A percentile compares a stretch with the other conserved stretches of the same genome.
phyloP scores from a whole-genome alignment of 495 filamentous ascomycete genomes.

The Neurospora sp. region DNA sequence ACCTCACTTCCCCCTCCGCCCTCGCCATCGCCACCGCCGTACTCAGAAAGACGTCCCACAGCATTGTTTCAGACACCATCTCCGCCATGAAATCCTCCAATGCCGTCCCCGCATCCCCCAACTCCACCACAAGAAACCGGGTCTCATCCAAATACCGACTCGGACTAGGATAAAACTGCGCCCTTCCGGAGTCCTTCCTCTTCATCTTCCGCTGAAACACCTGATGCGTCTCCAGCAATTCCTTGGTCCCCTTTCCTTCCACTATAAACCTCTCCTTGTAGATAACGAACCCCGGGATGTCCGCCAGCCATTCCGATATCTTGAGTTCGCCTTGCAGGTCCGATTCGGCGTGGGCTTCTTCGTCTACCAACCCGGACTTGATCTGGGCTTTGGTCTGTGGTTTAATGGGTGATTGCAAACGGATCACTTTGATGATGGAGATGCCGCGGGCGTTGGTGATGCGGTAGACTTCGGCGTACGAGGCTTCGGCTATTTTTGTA shows the following conservation, averaged over 20 bases:
- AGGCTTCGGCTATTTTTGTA: conserved; percentile 58
- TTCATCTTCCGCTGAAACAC: conserved; percentile 50
- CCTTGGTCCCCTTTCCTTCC: conserved; percentile 52
- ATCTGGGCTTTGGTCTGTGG: conserved; percentile 36
- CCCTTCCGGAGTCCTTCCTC: conserved; percentile 45
- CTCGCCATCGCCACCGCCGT: conserved; percentile 66
- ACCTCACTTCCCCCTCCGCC: conserved; percentile 60
- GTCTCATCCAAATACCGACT: conserved; percentile 54
- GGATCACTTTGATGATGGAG: conserved; percentile 45
- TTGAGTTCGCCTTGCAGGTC: conserved; percentile 49
- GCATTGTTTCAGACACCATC: conserved; percentile 29
- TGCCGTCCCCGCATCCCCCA: conserved; percentile 75
- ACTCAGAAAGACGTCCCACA: conserved; percentile 83
- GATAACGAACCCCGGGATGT: conserved; percentile 83
- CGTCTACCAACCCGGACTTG: conserved; percentile 36
- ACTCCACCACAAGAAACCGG: conserved; percentile 72
- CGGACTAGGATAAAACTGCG: conserved; percentile 56
- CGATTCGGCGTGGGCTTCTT: conserved; percentile 34
- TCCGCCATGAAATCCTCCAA: conserved; percentile 48
- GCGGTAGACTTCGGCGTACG: conserved; percentile 59
- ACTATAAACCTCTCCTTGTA: conserved; percentile 72
- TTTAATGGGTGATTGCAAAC: conserved; percentile 37
- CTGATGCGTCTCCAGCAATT: conserved; percentile 54
- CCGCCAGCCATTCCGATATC: conserved; percentile 65
- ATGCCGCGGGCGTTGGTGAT: conserved; percentile 38